Evolutionary conservation across 1,139 yeast genomes (phyloP).

Genomic region (Saccharomyces hybrid): DNA sequence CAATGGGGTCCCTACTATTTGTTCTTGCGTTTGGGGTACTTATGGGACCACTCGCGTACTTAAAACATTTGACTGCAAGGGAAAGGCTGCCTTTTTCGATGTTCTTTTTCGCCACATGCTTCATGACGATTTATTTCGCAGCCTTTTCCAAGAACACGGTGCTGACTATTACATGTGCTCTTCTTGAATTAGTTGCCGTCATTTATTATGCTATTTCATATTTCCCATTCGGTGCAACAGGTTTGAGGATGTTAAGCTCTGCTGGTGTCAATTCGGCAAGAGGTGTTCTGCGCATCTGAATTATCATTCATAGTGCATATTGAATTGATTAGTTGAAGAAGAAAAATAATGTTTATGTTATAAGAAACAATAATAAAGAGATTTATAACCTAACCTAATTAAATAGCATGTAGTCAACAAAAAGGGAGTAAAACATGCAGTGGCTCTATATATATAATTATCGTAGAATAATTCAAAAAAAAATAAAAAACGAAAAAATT

Average conservation of each 20-base stretch:
- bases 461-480: background rate
- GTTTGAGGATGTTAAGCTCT: constrained; percentile 74
- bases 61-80: constrained; percentile 64
- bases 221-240: constrained; percentile 92
- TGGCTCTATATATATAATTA: background rate
- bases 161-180: constrained; percentile 66
- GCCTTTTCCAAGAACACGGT: constrained; percentile 60
- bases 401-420: background rate
- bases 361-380: background rate
- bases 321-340: background rate
- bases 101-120: constrained; percentile 69
- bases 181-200: constrained; percentile 76
- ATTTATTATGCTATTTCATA: constrained; percentile 84
- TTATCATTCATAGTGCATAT: background rate
- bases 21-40: constrained; percentile 83
- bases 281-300: constrained; percentile 30
- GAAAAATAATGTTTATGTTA: background rate
- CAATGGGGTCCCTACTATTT: constrained; percentile 81
- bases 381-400: background rate
- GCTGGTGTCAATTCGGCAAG: constrained; percentile 67
- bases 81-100: constrained; percentile 73
- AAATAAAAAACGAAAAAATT: background rate
- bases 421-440: background rate
- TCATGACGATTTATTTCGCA: constrained; percentile 55
- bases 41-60: constrained; percentile 83